Conservation (phyloP, 2,329 filamentous ascomycete genomes). For the Trichoderma asperellum region DNA sequence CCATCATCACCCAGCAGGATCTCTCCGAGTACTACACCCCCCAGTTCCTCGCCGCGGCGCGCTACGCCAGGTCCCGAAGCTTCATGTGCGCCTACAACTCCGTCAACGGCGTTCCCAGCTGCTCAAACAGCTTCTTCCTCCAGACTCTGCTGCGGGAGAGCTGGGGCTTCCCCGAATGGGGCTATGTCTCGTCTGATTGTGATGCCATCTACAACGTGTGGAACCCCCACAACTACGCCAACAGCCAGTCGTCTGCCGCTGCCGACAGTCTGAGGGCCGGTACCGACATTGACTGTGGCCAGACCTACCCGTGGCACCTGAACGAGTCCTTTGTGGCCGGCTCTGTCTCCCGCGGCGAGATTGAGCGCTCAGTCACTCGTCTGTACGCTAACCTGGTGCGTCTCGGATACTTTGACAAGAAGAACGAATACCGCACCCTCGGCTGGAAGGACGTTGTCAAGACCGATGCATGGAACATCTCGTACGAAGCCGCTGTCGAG, state of each 20-base stretch:
- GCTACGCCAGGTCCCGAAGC: constrained; percentile 60
- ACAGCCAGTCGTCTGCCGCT: constrained; percentile 40
- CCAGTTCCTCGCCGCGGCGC: constrained; percentile 50
- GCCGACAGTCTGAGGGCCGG: constrained; percentile 41
- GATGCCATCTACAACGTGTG: constrained; percentile 64
- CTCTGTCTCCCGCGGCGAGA: constrained; percentile 26
- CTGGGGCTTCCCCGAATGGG: constrained; percentile 65
- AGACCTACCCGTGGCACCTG: constrained; percentile 26
- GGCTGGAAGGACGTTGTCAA: constrained; percentile 55
- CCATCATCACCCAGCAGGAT: constrained; percentile 62
- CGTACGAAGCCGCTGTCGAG: constrained; percentile 56
- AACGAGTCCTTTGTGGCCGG: constrained; percentile 26
- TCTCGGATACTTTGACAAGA: constrained; percentile 26
- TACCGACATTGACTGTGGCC: constrained; percentile 36
- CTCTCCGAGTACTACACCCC: constrained; percentile 69
- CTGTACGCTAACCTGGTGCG: constrained; percentile 27
- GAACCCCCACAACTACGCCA: constrained; percentile 45
- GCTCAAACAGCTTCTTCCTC: constrained; percentile 64
- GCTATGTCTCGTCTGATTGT: constrained; percentile 68
- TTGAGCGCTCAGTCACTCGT: constrained; percentile 23
- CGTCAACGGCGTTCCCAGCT: constrained; percentile 67
- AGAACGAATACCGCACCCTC: constrained; percentile 38
- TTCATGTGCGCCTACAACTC: constrained; percentile 67
- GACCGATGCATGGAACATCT: constrained; percentile 16
- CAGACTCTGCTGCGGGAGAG: constrained; percentile 65